phyloP scores from a whole-genome alignment of 768 basidiomycete genomes.

The Phaffia australis region DNA sequence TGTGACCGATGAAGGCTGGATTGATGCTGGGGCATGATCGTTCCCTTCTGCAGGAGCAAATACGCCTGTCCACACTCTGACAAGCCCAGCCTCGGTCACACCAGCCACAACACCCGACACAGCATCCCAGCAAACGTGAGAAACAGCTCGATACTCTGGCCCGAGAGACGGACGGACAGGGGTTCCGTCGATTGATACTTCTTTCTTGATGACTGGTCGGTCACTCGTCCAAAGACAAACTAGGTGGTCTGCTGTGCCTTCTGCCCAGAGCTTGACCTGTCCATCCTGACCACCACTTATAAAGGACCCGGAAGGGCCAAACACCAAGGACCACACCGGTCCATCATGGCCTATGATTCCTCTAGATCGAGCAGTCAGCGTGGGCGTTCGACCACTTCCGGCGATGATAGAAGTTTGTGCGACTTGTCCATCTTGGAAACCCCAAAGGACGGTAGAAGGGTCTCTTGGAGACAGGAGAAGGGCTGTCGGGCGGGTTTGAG shows the following conservation, averaged over 20 bases:
- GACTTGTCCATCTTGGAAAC: constrained; percentile 14
- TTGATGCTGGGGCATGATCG: too few species aligned
- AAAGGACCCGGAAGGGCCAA: not conserved
- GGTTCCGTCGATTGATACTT: too few species aligned
- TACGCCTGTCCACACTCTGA: constrained; percentile 16
- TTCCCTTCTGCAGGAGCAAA: not conserved
- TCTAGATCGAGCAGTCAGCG: constrained; percentile 1
- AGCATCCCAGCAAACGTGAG: constrained; percentile 21
- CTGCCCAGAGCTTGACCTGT: constrained; percentile 16
- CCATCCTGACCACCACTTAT: constrained; percentile 23
- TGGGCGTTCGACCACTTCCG: constrained; percentile 11
- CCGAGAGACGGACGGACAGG: not conserved
- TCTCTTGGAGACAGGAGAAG: constrained; percentile 6
- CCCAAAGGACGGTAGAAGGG: constrained; percentile 13
- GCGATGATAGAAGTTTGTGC: constrained; percentile 1
- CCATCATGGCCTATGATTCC: constrained; percentile 10
- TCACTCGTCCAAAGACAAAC: constrained; percentile 10
- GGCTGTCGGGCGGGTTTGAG: constrained; percentile 1
- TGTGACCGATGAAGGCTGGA: too few species aligned
- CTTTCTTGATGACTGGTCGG: not conserved
- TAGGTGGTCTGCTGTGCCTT: constrained; percentile 1
- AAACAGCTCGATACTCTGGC: constrained; percentile 7
- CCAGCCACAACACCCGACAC: constrained; percentile 4
- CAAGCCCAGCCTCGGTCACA: constrained; percentile 10
- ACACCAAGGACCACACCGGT: constrained; percentile 13